Evolutionary conservation across 176 grass and related monocot species (phyloP), one percentile per base, ranked within the genome.

Genomic region (Tillandsia leiboldiana): DNA sequence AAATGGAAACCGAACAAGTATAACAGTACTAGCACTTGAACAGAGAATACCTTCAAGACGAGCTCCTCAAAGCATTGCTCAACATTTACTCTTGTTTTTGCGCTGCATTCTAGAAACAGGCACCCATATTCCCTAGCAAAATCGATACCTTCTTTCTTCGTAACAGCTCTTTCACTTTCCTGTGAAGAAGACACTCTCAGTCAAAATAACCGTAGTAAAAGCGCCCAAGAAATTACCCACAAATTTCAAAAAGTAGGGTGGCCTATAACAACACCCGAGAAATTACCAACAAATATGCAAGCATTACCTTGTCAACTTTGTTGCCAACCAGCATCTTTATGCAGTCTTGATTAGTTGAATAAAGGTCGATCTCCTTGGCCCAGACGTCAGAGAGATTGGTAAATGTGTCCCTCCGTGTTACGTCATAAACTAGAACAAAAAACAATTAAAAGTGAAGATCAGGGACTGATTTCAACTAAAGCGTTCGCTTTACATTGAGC

Each of bases 281-380:
- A 23, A n/a, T 56, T 15, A 56, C 13, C 52, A 56, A 56, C 52
- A 10, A 56, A n/a, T 13, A 56, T 5, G 13, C 56, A 61, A 73
- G 3, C 65, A 78, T 28, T 85, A 93, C 89, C 94, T 99, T 99
- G 75, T 99, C 94, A 57, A 90, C 87, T 92, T 99, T 99, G 72
- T 99, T 99, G 15, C 89, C 94, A 54, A 93, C 94, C 82, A 99
- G 87, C 94, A 99, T 99, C 74, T 99, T 99, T 76, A 99, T 90
- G 75, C 89, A 99, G 61, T 99, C 89, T 71, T 99, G 87, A 76
- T 99, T 99, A 13, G 94, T 99, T 72, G 94, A 99, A 68, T 99
- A 99, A 20, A 99, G 87, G 22, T 99, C 94, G 68, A 93, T 90
- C 87, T 99, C 89, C 82, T 99, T 99, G 0, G 94, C 84, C 86